Evolutionary conservation across 2,329 filamentous ascomycete species (phyloP), one percentile per base, ranked within the genome.

Genomic region (Colletotrichum gigasporum): DNA sequence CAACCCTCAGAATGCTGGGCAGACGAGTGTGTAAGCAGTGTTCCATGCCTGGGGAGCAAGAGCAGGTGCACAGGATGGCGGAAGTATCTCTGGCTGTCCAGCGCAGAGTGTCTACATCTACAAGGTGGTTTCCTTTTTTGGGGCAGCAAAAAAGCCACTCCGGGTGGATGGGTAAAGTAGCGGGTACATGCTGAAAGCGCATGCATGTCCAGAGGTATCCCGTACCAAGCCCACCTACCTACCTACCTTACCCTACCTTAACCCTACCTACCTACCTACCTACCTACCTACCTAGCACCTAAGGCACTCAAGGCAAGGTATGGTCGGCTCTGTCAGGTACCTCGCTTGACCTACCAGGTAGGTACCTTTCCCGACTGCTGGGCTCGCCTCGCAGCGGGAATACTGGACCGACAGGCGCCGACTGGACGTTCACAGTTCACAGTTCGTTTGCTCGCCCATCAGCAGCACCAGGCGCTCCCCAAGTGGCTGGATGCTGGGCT

Each of bases 1-100:
- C 30, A 60, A 47, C 18, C 39, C 44, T 14, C 16, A 35, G 11
- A 57, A 57, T 56, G 45, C 37, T 47, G 34, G 37, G 54, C 39
- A 39, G 45, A 34, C 47, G 28, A 26, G 30, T 47, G 35, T 22
- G 28, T 45, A 54, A 34, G 51, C 37, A 12, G 42, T 45, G 26
- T n/a, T 45, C 35, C 24, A 26, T 28, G 12, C 48, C 35, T 39
- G 28, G 32, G 20, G 32, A 28, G 48, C 12, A n/a, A n/a, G n/a
- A n/a, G n/a, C n/a, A n/a, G n/a, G n/a, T n/a, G n/a, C n/a, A n/a
- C n/a, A n/a, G n/a, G n/a, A 34, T 12, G 30, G 10, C 16, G 30
- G 28, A 26, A n/a, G n/a, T 51, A 24, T 32, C 34, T 26, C 14
- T 35, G 32, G 6, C 32, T 37, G 48, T 14, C 47, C 14, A 10